Base-by-base conservation (phyloP, 345 rosid genomes). In the Aquilaria yunnanensis region DNA sequence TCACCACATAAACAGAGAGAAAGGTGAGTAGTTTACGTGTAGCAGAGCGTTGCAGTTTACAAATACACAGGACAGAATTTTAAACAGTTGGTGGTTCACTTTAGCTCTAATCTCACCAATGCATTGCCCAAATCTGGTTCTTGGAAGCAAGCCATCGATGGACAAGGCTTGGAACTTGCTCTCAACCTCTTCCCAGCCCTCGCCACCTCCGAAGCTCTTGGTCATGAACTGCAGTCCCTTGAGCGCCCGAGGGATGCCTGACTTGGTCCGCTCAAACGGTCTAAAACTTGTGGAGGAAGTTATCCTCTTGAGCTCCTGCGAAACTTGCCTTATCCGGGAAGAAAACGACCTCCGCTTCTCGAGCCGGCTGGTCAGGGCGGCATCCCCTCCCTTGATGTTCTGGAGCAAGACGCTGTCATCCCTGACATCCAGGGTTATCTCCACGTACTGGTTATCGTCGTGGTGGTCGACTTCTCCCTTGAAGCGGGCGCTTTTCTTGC, bases 241-340 rank as follows among this genome's bases (percentile, higher is more conserved):
- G 16, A 90, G 67, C 16, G 97, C 96, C 58, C 80, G 86, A 29
- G 86, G 77, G 31, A 90, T 87, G 10, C 90, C 90, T 0, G 92
- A 87, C 73, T 77, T 80, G 70, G 60, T 75, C 60, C 90, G 55
- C 12, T 90, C 96, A 16, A 70, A 3, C 71, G 68, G 74, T 30
- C 72, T 60, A 33, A 82, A 75, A 37, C 32, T 55, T 31, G 62
- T 74, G 32, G 77, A 63, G 8, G 90, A 83, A 3, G 90, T 62
- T 65, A 84, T 69, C 29, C 78, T 66, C 74, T 74, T 84, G 13
- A 90, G 73, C 63, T 73, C 91, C 33, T 77, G 88, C 1, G 96
- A 90, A 30, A 83, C 78, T 32, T 83, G 88, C 53, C 74, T 65
- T n/a, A 82, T 5, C 16, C 64, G 61, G 6, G 85, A 65, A 0